A percentile compares a stretch with the other conserved stretches of the same genome.
phyloP scores from a whole-genome alignment of 352 stramenopile species.

The Phytophthora citricola region DNA sequence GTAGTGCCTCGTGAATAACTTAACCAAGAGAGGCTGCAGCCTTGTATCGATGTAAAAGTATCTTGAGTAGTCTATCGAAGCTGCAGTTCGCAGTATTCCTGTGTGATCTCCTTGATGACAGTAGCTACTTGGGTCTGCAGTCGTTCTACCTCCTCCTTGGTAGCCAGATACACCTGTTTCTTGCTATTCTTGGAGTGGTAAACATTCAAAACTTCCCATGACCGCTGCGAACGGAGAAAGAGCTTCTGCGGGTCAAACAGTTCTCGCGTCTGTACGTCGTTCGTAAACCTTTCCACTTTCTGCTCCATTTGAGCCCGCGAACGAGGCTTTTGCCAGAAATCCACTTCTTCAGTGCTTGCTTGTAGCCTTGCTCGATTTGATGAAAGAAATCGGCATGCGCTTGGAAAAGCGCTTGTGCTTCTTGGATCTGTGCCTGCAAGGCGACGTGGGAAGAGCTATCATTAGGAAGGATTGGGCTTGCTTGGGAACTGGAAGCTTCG shows the following conservation, averaged over 20 bases:
- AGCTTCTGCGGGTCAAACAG: constrained; percentile 54
- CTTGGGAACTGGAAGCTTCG: background rate
- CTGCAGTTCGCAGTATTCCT: constrained; percentile 51
- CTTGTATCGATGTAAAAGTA: constrained; percentile 3
- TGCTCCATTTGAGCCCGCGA: constrained; percentile 52
- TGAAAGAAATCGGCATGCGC: constrained; percentile 31
- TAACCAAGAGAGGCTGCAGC: constrained; percentile 19
- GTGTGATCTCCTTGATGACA: constrained; percentile 61
- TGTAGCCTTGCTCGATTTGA: constrained; percentile 40
- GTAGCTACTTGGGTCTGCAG: constrained; percentile 52
- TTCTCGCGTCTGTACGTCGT: constrained; percentile 52
- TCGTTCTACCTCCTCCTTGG: constrained; percentile 42
- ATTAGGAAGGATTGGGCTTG: background rate
- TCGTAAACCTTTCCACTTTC: constrained; percentile 47
- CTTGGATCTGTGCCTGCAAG: constrained; percentile 37
- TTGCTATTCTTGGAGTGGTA: background rate
- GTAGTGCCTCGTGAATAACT: constrained; percentile 52
- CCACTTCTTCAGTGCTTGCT: constrained; percentile 51
- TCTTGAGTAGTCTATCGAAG: constrained; percentile 38
- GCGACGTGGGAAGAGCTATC: background rate
- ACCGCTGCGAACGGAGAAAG: constrained; percentile 43
- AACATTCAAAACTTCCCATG: constrained; percentile 17
- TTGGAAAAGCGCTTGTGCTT: constrained; percentile 39
- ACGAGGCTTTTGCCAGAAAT: constrained; percentile 47
- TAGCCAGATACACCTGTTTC: constrained; percentile 19